Evolutionary conservation across 2,329 filamentous ascomycete species (phyloP).

Genomic region (Alternaria arborescens): DNA sequence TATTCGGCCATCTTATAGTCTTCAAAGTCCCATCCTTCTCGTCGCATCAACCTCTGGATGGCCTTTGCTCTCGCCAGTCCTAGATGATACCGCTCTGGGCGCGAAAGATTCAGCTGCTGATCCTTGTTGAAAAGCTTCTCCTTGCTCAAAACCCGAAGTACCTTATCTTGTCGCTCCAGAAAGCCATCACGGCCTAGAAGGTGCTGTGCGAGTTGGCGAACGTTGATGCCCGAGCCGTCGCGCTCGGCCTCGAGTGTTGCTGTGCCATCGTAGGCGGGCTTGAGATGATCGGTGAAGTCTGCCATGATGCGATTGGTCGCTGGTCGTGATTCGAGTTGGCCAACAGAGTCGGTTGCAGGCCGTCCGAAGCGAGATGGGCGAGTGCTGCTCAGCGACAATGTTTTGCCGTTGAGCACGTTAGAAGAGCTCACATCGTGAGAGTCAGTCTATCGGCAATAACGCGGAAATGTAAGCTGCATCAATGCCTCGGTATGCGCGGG

Average conservation of each 20-base stretch:
- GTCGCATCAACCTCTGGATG: conserved; percentile 56
- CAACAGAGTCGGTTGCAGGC: conserved; percentile 13
- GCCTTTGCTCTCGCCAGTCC: conserved; percentile 62
- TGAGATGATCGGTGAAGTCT: conserved; percentile 61
- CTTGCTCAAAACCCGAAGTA: conserved; percentile 55
- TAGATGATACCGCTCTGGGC: conserved; percentile 62
- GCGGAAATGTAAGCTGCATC: conserved; percentile 13
- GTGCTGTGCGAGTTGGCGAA: conserved; percentile 57
- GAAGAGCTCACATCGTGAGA: conserved; percentile 11
- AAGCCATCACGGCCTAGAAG: conserved; percentile 59
- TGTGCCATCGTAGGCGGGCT: conserved; percentile 57
- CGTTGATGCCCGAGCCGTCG: conserved; percentile 54
- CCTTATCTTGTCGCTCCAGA: conserved; percentile 57
- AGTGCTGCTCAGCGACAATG: background rate
- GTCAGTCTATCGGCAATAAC: conserved; percentile 14
- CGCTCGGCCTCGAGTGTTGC: conserved; percentile 58
- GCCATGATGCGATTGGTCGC: conserved; percentile 45
- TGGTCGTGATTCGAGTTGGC: background rate
- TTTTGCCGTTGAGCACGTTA: conserved; percentile 2
- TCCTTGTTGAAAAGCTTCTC: conserved; percentile 61
- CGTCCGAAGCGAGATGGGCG: conserved; percentile 7
- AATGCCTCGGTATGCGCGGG: conserved; percentile 25
- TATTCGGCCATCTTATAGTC: conserved; percentile 63
- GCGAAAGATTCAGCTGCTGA: conserved; percentile 60
- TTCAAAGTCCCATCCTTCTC: conserved; percentile 59